A percentile compares a stretch with the other conserved stretches of the same genome.
Evolutionary conservation across 768 basidiomycete genomes (phyloP).

Genomic region (Daedaleopsis sinensis): DNA sequence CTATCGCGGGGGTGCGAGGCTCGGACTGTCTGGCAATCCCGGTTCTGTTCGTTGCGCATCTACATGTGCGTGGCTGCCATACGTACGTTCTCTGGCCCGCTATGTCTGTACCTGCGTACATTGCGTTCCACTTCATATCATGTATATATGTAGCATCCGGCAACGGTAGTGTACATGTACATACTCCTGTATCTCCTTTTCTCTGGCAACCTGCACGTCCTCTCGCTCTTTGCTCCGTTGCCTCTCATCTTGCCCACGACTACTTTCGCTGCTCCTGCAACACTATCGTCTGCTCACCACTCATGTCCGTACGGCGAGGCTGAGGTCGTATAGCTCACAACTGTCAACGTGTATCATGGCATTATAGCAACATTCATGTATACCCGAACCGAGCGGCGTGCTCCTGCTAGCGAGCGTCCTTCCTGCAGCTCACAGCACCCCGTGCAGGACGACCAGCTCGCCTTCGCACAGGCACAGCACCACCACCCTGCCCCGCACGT

Average conservation of each 20-base stretch:
- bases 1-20: not conserved
- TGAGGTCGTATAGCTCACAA: too few species aligned
- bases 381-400: too few species aligned
- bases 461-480: conserved; percentile 79
- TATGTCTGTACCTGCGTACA: not conserved
- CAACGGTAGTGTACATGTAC: not conserved
- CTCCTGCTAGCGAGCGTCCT: too few species aligned
- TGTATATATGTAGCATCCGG: too few species aligned
- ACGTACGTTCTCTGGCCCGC: not conserved
- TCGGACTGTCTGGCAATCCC: not conserved
- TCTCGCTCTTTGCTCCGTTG: not conserved
- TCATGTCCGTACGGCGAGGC: too few species aligned
- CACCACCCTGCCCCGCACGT: conserved; percentile 34
- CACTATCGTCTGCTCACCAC: too few species aligned
- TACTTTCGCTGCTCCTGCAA: too few species aligned
- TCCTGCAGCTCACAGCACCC: conserved; percentile 30
- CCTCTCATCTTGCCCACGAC: too few species aligned
- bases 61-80: not conserved
- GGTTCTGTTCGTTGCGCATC: not conserved
- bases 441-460: conserved; percentile 64
- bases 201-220: not conserved
- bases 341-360: too few species aligned
- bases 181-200: not conserved
- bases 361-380: too few species aligned
- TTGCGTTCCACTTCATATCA: not conserved